phyloP scores from a whole-genome alignment of 768 basidiomycete species.

The Pleurotus salmoneostramineus region DNA sequence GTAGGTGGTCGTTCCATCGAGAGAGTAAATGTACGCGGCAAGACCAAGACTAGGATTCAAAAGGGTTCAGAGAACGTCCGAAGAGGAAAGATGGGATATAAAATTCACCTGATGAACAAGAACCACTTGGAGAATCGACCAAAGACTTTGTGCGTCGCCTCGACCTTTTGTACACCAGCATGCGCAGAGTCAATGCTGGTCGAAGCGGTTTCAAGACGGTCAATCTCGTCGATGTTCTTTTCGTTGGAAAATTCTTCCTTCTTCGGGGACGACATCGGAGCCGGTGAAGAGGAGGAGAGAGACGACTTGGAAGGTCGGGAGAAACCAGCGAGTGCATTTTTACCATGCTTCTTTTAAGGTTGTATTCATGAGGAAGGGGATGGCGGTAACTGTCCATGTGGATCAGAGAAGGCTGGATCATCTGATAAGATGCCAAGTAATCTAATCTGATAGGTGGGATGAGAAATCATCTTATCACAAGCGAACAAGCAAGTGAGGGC shows the following conservation, averaged over 20 bases:
- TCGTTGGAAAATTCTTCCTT: neutral
- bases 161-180: slow-evolving; percentile 41
- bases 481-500: neutral
- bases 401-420: neutral
- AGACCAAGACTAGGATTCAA: slow-evolving; percentile 43
- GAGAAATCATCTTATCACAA: neutral
- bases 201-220: neutral
- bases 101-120: slow-evolving; percentile 52
- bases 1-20: slow-evolving; percentile 68
- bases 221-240: neutral
- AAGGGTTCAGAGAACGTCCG: neutral
- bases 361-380: neutral
- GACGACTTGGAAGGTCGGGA: neutral
- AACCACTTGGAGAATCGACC: slow-evolving; percentile 55
- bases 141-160: slow-evolving; percentile 48
- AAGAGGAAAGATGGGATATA: slow-evolving; percentile 4
- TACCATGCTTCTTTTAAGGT: neutral
- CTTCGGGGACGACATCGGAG: neutral
- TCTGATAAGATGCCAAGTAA: slow-evolving; percentile 8
- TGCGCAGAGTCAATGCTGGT: slow-evolving; percentile 21
- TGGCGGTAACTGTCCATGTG: neutral
- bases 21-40: slow-evolving; percentile 73
- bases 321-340: neutral
- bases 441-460: slow-evolving; percentile 2
- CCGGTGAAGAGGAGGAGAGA: neutral